Base-by-base conservation (phyloP, 1,139 yeast species). In the Saccharomyces pastorianus region DNA sequence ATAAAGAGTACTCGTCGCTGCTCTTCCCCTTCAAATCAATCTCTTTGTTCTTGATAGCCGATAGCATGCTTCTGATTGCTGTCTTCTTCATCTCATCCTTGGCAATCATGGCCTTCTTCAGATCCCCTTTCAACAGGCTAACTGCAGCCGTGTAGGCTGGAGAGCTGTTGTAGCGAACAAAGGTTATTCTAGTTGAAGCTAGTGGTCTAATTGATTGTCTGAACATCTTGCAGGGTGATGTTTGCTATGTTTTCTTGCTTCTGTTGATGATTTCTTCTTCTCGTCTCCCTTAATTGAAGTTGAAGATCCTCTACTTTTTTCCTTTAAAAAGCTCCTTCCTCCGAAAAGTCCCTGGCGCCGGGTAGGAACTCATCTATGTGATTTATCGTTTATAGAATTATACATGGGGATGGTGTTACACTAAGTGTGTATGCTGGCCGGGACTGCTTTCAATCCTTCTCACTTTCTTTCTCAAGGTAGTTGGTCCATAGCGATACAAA, bases 401-500 rank as follows among this genome's bases (percentile, higher is more conserved):
- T 38, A 38, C n/a, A 20, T 17, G 6, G 25, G 25, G 20, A 20
- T 17, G 25, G 44, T 38, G 25, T 11, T 38, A 38, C 44, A 38
- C 44, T 38, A 38, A 17, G 44, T 38, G 2, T 38, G 23, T 38
- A 38, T 38, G 26, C 44, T 38, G 44, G 25, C 11, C 25, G 1
- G 44, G 6, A 9, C 44, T 38, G 8, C 13, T 42, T 14, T 23
- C 50, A 29, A 46, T 56, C 67, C 57, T 67, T 66, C 53, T 73
- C 75, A 46, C 84, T 79, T 65, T 89, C 96, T 60, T 85, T 84
- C 63, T 90, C 96, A 59, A 90, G 74, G 63, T 83, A 90, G 56
- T 90, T 96, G 0, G 96, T 90, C 91, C 96, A 89, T 56, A 87
- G 72, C 1, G 93, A 83, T 27, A 88, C 89, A 71, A 90, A 87